Evolutionary conservation across 1,284 basidiomycete species (phyloP), one percentile per base, ranked within the genome.

Genomic region (Neonothopanus nambi): DNA sequence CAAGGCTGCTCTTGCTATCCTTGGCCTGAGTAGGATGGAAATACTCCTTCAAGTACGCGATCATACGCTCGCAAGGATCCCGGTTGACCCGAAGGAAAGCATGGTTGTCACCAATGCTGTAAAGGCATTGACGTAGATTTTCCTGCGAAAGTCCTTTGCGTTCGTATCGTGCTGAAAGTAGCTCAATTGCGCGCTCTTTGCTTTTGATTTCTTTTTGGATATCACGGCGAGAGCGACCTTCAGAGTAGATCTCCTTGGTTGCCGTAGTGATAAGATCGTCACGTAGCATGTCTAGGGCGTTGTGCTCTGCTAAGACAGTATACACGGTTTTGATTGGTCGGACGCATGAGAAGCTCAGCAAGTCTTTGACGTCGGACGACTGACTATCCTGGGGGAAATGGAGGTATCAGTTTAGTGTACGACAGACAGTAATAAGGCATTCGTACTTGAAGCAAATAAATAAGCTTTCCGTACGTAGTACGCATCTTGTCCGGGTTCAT

Each of bases 401-500:
- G n/a, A n/a, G n/a, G n/a, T n/a, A 56, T 57, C 39, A 17, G 30
- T 48, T 33, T 26, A 28, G 48, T 49, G 13, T 5, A 15, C 39
- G 17, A 20, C 35, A 51, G 13, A 52, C 39, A 35, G 5, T 43
- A 42, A 23, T 26, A 45, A 9, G 12, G 42, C 28, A 13, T n/a
- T 3, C 13, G 37, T 44, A 87, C 87, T 79, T 91, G 88, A 28
- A 91, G 77, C 52, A 91, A 70, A 67, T 92, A 92, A 35, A 92
- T 85, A 50, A 92, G 71, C 63, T 92, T 92, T 17, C 90, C 89
- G 58, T 92, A 92, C 3, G 88, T 91, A 17, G 86, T 84, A n/a
- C 90, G 79, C 89, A 92, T 91, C 64, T 83, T 91, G 64, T 91
- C 89, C 0, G 89, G 87, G 62, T 91, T 91, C 85, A 87, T 91